Base-by-base conservation (phyloP, 805 yeast species). In the Debaryomyces prosopidis region DNA sequence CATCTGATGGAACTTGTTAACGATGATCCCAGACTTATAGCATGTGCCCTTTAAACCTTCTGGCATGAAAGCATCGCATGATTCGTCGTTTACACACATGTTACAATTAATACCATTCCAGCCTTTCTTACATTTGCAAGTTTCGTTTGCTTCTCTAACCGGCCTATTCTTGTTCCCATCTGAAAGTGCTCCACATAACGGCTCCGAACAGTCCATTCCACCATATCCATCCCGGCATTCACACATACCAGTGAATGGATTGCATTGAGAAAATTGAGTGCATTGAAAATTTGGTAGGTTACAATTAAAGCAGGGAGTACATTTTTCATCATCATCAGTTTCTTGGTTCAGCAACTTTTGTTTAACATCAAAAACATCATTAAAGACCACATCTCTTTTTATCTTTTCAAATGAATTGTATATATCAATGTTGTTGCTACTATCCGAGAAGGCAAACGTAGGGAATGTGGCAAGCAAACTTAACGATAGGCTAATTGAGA, bases 81-180 rank as follows among this genome's bases (percentile, higher is more conserved):
- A 86, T 2, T 73, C 63, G 61, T 94, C 96, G 4, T 63, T 60
- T 18, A 75, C 69, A 66, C 99, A 94, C 62, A 94, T 65, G 58
- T 87, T 94, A 75, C 99, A 94, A 60, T 94, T 94, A 59, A 94
- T 86, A 36, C 99, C 98, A 4, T 73, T 70, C 99, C 99, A 94
- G 3, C 99, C 99, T 3, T 75, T 75, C 40, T 79, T 78, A 68
- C 99, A 92, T 0, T 70, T 70, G 66, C 99, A 94, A 0, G 73
- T 53, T 1, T 75, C 65, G 11, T 75, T 77, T 17, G 69, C 69
- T 5, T 79, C 66, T 58, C 94, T 72, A 10, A 77, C 53, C 0
- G 96, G 96, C 46, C 98, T 75, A 28, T 70, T 63, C 45, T 72
- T 69, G 36, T 70, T 69, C 28, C 87, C 90, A 49, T 81, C 83